Base-by-base conservation (phyloP, 176 grass and related monocot species). In the Aegilops umbellulata region DNA sequence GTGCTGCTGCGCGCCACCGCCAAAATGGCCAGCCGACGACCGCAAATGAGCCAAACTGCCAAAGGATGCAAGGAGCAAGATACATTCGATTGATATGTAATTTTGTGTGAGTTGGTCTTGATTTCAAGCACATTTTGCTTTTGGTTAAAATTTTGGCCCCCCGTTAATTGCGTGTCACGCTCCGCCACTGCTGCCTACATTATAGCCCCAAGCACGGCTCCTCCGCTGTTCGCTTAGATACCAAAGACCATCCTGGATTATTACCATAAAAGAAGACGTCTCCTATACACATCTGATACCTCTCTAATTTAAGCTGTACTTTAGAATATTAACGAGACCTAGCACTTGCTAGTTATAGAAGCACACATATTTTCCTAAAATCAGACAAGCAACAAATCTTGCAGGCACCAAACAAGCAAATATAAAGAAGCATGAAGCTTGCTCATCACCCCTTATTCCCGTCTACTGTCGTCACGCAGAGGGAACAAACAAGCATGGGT, bases 211-310 rank as follows among this genome's bases (percentile, higher is more conserved):
- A 14, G 30, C 23, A 70, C 66, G 77, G 11, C 13, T 39, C 8
- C 60, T n/a, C 67, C 57, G 19, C 13, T 8, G 34, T 83, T 36
- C 14, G 8, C 41, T 79, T 11, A 73, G 20, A 26, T 47, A 20
- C 41, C 32, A 79, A 78, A 87, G 76, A 60, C 10, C 42, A 17
- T 84, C 60, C 9, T 84, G 41, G 57, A 76, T 78, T n/a, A 86
- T 65, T 15, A 44, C 27, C 39, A 60, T 25, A 31, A 24, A 13
- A 0, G 25, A 3, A 41, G 26, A 39, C n/a, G 7, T 68, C 29
- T 84, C 27, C 41, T 39, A 30, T 58, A 51, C 4, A 2, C 38
- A 20, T 76, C 72, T 70, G 34, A 84, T 62, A 60, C 49, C 24
- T 76, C 24, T 76, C 47, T 53, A 38, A 80, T 23, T 49, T 15